phyloP scores from a whole-genome alignment of 129 eudicot genomes.

The Tanacetum coccineum region DNA sequence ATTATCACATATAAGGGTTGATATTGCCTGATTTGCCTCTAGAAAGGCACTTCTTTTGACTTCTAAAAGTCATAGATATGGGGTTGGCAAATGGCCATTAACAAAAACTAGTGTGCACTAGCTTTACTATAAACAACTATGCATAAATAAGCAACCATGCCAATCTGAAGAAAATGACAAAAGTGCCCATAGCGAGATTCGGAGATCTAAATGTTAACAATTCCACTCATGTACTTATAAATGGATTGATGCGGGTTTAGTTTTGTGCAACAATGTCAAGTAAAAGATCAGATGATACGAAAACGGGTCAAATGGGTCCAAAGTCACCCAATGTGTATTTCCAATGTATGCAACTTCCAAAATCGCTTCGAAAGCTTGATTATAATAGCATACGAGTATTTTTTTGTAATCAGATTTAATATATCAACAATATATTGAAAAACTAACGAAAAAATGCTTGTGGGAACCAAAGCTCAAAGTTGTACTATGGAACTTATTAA shows the following conservation, averaged over 20 bases:
- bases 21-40: not conserved
- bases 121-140: not conserved
- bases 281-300: too few relatives aligned
- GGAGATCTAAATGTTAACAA: not conserved
- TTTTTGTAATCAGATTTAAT: not conserved
- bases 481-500: not conserved
- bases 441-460: not conserved
- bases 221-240: not conserved
- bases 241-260: not conserved
- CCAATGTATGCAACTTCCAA: not conserved
- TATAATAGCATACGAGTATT: not conserved
- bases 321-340: not conserved
- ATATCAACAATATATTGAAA: not conserved
- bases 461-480: not conserved
- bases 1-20: not conserved
- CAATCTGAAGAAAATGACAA: slow-evolving; percentile 1
- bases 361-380: not conserved
- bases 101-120: not conserved
- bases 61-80: not conserved
- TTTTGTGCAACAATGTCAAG: too few relatives aligned
- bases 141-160: not conserved
- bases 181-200: not conserved
- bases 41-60: not conserved
- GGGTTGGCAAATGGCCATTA: slow-evolving; percentile 3
- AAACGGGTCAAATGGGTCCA: not conserved